A percentile compares a stretch with the other conserved stretches of the same genome.
phyloP scores from a whole-genome alignment of 2,329 filamentous ascomycete species.

The Emergomyces orientalis region DNA sequence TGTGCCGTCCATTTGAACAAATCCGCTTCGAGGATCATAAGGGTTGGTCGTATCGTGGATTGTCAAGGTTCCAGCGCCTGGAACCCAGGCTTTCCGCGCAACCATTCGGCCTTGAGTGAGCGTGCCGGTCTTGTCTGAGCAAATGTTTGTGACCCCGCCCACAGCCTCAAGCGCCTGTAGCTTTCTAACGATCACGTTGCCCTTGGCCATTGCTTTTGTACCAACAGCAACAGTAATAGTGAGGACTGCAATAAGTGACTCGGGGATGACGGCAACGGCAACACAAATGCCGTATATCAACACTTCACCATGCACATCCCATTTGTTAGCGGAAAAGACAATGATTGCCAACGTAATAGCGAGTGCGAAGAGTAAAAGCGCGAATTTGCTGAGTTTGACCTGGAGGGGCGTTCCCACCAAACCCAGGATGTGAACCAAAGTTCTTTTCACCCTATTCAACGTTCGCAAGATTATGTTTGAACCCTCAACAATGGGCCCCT shows the following conservation, averaged over 20 bases:
- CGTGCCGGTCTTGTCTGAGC: conserved; percentile 44
- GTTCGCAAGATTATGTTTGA: conserved; percentile 37
- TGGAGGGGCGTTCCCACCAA: conserved; percentile 55
- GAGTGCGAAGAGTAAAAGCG: conserved; percentile 51
- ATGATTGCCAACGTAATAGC: conserved; percentile 56
- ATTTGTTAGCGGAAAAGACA: conserved; percentile 53
- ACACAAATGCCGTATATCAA: conserved; percentile 49
- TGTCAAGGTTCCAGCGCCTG: conserved; percentile 42
- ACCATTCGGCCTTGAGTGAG: conserved; percentile 51
- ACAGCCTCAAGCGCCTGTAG: conserved; percentile 46
- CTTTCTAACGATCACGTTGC: conserved; percentile 45
- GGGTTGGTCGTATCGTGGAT: conserved; percentile 43
- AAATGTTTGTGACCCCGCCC: conserved; percentile 47
- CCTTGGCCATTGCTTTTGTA: conserved; percentile 44
- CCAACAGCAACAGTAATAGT: conserved; percentile 55
- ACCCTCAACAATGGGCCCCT: conserved; percentile 35
- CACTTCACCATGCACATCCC: conserved; percentile 42
- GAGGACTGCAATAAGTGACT: conserved; percentile 50
- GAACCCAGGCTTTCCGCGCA: conserved; percentile 45
- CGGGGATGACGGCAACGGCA: conserved; percentile 47
- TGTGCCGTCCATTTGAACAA: conserved; percentile 14
- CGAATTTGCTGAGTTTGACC: conserved; percentile 55
- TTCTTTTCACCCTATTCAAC: conserved; percentile 38
- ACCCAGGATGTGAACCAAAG: conserved; percentile 29
- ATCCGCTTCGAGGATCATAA: conserved; percentile 43